These are phyloP conservation scores for Penstemon newberryi DNA, from an alignment of 257 asterid genomes.

Conservation along the genomic window DNA sequence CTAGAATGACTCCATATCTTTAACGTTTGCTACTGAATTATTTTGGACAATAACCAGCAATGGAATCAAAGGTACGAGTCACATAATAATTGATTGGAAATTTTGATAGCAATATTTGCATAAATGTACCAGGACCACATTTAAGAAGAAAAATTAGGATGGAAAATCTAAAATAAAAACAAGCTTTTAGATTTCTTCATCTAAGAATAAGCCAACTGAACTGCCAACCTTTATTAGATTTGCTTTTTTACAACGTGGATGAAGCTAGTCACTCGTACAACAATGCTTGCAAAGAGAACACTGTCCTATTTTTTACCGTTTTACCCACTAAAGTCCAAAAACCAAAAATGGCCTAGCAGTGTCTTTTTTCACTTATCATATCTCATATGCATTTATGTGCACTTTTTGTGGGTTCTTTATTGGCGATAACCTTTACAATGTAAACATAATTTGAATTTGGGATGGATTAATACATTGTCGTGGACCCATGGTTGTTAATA, in stretches of 20 bases:
- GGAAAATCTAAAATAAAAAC: no score
- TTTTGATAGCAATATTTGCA: no score
- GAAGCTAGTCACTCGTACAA: background rate
- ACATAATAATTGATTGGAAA: no score
- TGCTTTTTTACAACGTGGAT: background rate
- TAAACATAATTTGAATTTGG: background rate
- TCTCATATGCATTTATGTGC: no score
- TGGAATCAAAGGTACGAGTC: no score
- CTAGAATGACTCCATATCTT: no score
- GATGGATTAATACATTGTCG: background rate
- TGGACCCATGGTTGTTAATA: conserved; percentile 1
- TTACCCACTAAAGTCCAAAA: no score
- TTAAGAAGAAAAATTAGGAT: background rate
- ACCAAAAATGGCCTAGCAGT: no score
- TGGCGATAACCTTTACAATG: conserved; percentile 6
- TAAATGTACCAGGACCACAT: background rate
- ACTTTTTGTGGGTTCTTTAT: background rate
- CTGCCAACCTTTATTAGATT: background rate
- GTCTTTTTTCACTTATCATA: no score
- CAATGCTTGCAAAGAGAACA: background rate
- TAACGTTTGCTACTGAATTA: no score
- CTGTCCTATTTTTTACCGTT: no score
- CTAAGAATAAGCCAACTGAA: background rate
- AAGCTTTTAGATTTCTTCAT: background rate
- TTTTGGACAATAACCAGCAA: no score